Evolutionary conservation across 202 grass and related monocot species (phyloP).

Genomic region (Schoenoplectus triqueter): DNA sequence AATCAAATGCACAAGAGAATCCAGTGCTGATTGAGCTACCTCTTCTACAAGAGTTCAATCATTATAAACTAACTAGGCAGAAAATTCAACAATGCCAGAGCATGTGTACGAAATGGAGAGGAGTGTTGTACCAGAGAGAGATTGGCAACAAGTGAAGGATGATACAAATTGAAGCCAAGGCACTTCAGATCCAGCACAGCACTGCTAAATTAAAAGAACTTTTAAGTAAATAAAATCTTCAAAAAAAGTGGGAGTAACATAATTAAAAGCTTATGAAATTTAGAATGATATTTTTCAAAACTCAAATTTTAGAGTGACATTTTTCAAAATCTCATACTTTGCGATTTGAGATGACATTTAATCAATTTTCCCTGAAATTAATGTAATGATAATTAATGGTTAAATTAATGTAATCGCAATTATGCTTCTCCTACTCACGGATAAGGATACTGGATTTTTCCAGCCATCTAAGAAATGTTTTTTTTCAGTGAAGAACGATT

Average conservation of each 20-base stretch:
- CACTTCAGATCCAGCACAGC: constrained; percentile 65
- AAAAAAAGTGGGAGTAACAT: background rate
- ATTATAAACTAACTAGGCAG: constrained; percentile 24
- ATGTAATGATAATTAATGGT: too few relatives aligned
- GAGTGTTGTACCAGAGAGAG: constrained; percentile 53
- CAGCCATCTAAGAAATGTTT: too few relatives aligned
- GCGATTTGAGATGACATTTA: too few relatives aligned
- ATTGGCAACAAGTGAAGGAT: constrained; percentile 58
- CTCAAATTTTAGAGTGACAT: too few relatives aligned
- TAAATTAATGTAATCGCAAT: too few relatives aligned
- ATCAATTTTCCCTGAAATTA: too few relatives aligned
- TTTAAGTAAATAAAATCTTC: background rate
- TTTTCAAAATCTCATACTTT: too few relatives aligned
- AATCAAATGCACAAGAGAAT: constrained; percentile 66
- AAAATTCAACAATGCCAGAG: constrained; percentile 41
- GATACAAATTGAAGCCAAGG: constrained; percentile 83
- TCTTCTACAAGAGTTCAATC: constrained; percentile 51
- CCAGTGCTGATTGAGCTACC: constrained; percentile 47
- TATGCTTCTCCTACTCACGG: too few relatives aligned
- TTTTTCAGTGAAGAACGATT: too few relatives aligned
- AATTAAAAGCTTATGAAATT: background rate
- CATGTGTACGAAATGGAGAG: background rate
- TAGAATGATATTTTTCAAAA: too few relatives aligned
- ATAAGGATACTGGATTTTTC: too few relatives aligned
- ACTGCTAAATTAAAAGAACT: constrained; percentile 25